Base-by-base conservation (phyloP, 78 protist genomes). In the Emiliania huxleyi region DNA sequence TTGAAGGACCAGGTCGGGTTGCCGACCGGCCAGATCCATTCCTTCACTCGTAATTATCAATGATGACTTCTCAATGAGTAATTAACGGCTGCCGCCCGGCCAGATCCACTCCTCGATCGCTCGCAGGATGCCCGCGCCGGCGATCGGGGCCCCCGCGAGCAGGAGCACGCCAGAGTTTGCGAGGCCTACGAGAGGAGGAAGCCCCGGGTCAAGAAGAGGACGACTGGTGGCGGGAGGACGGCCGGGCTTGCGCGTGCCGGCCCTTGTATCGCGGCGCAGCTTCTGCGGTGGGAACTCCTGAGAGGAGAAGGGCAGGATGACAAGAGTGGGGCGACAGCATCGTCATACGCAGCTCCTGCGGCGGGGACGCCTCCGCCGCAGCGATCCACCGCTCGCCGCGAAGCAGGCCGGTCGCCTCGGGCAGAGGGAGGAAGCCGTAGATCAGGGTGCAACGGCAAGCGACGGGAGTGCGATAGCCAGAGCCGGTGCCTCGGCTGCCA, bases 101-200 rank as follows among this genome's bases (percentile, higher is more conserved):
- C 83, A 73, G 42, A 73, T 73, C 83, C 83, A 73, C 19, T 35
- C 44, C 83, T 73, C 83, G 43, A 73, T 5, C 42, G 83, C 37
- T 8, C 1, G 33, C 33, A 73, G 83, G 1, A 73, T 18, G 19
- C n/a, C 23, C 33, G 83, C 37, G 33, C 83, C 83, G 33, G 83
- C 83, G 83, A 35, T 35, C 15, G 83, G 83, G 18, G 83, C 83
- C 40, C 83, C 83, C 33, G 83, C 42, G 33, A 73, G 22, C 44
- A 73, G 83, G 40, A 73, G 83, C 83, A 73, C 83, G 83, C 83
- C 83, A 5, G 83, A 73, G 83, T 73, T 73, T 5, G 83, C 83
- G 44, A 73, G 37, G 44, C 83, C 83, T 6, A 42, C 83, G 42
- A 48, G 55, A 48, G 55, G 23, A 48, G 23, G 55, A 4, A 48